Conservation (phyloP, 495 filamentous ascomycete genomes). For the Neurospora sp. region DNA sequence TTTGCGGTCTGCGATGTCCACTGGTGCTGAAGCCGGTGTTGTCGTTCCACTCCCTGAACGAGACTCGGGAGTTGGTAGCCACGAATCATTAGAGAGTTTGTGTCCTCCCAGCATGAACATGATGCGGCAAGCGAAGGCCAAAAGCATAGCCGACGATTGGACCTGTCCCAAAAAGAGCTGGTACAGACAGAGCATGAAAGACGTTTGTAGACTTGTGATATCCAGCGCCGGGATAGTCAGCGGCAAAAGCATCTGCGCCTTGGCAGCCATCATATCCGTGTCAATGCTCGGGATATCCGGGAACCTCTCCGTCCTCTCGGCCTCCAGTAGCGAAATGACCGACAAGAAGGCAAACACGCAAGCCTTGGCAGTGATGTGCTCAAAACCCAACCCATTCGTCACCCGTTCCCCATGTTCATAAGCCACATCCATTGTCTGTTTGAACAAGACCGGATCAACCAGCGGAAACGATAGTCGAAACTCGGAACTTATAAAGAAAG, state of each 20-base stretch:
- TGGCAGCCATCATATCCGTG: conserved; percentile 25
- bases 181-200: conserved; percentile 33
- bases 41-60: neutral
- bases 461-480: conserved; percentile 37
- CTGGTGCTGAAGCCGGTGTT: neutral
- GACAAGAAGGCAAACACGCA: conserved; percentile 39
- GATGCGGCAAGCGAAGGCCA: conserved; percentile 32
- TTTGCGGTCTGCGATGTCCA: neutral
- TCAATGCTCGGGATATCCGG: conserved; percentile 17
- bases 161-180: conserved; percentile 37
- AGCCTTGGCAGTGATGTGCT: conserved; percentile 21
- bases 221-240: conserved; percentile 32
- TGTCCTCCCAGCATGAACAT: conserved; percentile 41
- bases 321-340: conserved; percentile 23
- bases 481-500: conserved; percentile 9
- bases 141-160: conserved; percentile 33
- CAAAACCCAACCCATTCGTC: neutral
- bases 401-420: conserved; percentile 12
- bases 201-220: conserved; percentile 32
- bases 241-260: conserved; percentile 31
- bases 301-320: neutral
- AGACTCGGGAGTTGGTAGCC: neutral
- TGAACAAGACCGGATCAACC: conserved; percentile 31
- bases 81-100: conserved; percentile 8
- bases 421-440: conserved; percentile 30